Evolutionary conservation across 371 early-diverging fungal species (phyloP), one percentile per base, ranked within the genome.

Genomic region (Rhizopus delemar): DNA sequence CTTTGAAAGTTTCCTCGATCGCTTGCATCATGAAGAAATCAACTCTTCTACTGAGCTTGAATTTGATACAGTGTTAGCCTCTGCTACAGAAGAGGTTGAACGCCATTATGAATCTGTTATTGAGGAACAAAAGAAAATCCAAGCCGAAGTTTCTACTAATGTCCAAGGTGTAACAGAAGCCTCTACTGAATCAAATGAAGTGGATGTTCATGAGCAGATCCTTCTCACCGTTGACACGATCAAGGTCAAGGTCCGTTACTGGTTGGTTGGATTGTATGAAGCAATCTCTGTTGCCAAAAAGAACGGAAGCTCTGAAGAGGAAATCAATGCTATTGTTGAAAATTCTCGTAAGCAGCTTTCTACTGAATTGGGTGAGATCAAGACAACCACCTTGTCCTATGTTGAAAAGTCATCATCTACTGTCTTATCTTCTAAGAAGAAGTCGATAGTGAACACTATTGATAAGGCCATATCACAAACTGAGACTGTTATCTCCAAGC

Each of bases 271-370:
- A 4, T 36, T 75, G 15, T 65, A 65, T 22, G 52, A 55, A 33
- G 46, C 62, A 8, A 60, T 75, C 29, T 35, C 62, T 4, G 34
- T 41, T n/a, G 75, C 75, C 15, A 57, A 55, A 49, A 53, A 62
- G 49, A 60, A 61, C 22, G 72, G 75, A 13, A 65, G 63, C 16
- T 71, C 75, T 31, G 70, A 71, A n/a, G 65, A 75, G 22, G 72
- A 75, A 31, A 67, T 75, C 28, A 53, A 62, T 12, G 32, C 56
- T 39, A 46, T 75, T 12, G 32, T 72, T 46, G 50, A 69, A 32
- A 48, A 59, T 5, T 57, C 68, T n/a, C 72, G 62, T 31, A 57
- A 71, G 29, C 46, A 71, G 41, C 66, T 75, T 12, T 29, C 56
- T 8, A 13, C 33, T 11, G 50, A 69, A 13, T 43, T 75, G 3